Conservation (phyloP, 352 stramenopile genomes). For the Pythium brachiatum region DNA sequence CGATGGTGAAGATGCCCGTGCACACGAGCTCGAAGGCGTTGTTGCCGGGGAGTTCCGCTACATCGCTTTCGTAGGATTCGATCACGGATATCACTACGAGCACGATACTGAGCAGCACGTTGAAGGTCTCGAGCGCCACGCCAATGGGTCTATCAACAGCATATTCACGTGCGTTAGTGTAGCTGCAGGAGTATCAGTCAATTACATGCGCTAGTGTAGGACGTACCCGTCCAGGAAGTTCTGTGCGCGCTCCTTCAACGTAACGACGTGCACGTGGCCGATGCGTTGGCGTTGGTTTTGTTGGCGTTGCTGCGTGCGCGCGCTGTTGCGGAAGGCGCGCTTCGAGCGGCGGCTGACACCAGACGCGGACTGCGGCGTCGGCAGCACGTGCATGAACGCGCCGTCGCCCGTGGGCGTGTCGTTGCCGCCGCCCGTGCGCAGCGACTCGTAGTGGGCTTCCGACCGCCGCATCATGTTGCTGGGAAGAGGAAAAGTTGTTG, state of each 20-base stretch:
- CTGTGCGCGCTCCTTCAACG: slow-evolving; percentile 43
- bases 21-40: slow-evolving; percentile 34
- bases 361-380: slow-evolving; percentile 7
- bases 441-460: slow-evolving; percentile 16
- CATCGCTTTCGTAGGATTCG: slow-evolving; percentile 32
- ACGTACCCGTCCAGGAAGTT: slow-evolving; percentile 41
- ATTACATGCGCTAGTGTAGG: no score
- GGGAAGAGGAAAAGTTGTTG: background rate
- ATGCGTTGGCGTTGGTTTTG: slow-evolving; percentile 23
- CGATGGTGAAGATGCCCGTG: slow-evolving; percentile 43
- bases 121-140: slow-evolving; percentile 38
- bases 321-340: background rate
- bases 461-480: background rate
- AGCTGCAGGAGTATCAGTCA: no score
- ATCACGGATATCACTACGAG: slow-evolving; percentile 44
- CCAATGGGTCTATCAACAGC: slow-evolving; percentile 22
- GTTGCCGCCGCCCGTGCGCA: background rate
- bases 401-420: background rate
- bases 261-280: slow-evolving; percentile 40
- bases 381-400: slow-evolving; percentile 13
- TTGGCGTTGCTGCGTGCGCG: background rate
- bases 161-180: no score
- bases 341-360: slow-evolving; percentile 6
- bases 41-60: slow-evolving; percentile 19
- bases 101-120: slow-evolving; percentile 45